A percentile compares a stretch with the other conserved stretches of the same genome.
Evolutionary conservation across 2,329 filamentous ascomycete species (phyloP).

Genomic region (Xylogone sp.): DNA sequence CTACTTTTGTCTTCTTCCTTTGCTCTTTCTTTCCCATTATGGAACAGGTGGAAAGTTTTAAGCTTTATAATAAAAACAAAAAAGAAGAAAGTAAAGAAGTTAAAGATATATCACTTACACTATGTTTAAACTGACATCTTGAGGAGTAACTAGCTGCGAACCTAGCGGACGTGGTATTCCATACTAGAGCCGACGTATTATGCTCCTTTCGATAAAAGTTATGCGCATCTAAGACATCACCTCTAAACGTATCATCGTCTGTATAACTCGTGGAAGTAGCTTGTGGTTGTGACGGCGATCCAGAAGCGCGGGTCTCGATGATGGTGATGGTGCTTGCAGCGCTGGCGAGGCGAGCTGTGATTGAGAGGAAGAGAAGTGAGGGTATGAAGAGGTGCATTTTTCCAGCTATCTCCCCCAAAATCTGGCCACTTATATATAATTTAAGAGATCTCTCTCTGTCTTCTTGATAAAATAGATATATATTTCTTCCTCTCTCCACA

Average conservation of each 20-base stretch:
- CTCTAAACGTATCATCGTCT: slow-evolving; percentile 34
- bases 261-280: slow-evolving; percentile 35
- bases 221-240: slow-evolving; percentile 59
- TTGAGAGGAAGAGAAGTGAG: slow-evolving; percentile 2
- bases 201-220: slow-evolving; percentile 64
- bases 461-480: no score
- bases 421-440: no score
- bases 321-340: slow-evolving; percentile 39
- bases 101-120: slow-evolving; percentile 29
- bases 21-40: no score
- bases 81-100: neutral
- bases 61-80: neutral
- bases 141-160: slow-evolving; percentile 50
- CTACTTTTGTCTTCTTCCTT: no score
- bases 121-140: slow-evolving; percentile 47
- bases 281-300: slow-evolving; percentile 2
- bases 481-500: no score
- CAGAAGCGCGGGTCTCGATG: slow-evolving; percentile 3
- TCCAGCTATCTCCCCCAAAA: no score
- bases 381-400: slow-evolving; percentile 1
- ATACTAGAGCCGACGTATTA: slow-evolving; percentile 53
- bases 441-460: no score
- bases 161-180: slow-evolving; percentile 61
- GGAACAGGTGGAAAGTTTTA: no score
- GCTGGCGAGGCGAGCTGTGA: neutral